These are phyloP conservation scores for Talaromyces ruber DNA, from an alignment of 495 filamentous ascomycete species.

Conservation along the genomic window DNA sequence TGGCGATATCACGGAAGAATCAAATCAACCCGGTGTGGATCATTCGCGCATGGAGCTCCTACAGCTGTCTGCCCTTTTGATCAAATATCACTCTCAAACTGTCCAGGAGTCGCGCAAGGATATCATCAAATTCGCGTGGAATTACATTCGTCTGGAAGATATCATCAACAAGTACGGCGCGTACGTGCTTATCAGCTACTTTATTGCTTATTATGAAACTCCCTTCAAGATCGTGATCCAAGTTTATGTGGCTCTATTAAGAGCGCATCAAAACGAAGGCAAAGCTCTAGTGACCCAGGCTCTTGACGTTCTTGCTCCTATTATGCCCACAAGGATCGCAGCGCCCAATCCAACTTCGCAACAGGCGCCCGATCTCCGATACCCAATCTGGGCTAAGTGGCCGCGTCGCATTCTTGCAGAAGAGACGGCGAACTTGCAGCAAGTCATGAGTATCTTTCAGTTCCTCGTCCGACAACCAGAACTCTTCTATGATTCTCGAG, in stretches of 20 bases:
- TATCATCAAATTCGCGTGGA: constrained; percentile 98
- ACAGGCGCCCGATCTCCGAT: constrained; percentile 41
- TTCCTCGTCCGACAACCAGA: constrained; percentile 89
- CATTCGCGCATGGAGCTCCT: constrained; percentile 94
- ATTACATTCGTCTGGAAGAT: constrained; percentile 93
- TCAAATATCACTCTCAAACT: constrained; percentile 83
- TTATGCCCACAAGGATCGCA: constrained; percentile 62
- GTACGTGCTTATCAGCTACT: constrained; percentile 94
- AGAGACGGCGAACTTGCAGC: constrained; percentile 93
- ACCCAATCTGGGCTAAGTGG: constrained; percentile 80
- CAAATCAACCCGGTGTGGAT: constrained; percentile 78
- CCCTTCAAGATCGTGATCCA: constrained; percentile 92
- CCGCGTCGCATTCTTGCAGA: constrained; percentile 87
- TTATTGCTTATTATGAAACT: constrained; percentile 95
- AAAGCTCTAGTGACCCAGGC: constrained; percentile 87
- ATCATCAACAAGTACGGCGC: constrained; percentile 99
- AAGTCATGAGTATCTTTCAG: constrained; percentile 94
- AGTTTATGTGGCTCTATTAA: constrained; percentile 82
- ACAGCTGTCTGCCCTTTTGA: constrained; percentile 85
- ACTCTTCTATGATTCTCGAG: constrained; percentile 89
- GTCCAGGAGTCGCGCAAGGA: constrained; percentile 91
- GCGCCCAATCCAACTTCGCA: constrained; percentile 24
- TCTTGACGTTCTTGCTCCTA: constrained; percentile 86
- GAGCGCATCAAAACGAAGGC: constrained; percentile 92
- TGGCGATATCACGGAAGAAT: constrained; percentile 76